Percentiles rank a stretch among this genome's conserved stretches.
These are phyloP conservation scores for Aegilops umbellulata DNA, from an alignment of 176 grass and related monocot genomes.

Conservation along the genomic window DNA sequence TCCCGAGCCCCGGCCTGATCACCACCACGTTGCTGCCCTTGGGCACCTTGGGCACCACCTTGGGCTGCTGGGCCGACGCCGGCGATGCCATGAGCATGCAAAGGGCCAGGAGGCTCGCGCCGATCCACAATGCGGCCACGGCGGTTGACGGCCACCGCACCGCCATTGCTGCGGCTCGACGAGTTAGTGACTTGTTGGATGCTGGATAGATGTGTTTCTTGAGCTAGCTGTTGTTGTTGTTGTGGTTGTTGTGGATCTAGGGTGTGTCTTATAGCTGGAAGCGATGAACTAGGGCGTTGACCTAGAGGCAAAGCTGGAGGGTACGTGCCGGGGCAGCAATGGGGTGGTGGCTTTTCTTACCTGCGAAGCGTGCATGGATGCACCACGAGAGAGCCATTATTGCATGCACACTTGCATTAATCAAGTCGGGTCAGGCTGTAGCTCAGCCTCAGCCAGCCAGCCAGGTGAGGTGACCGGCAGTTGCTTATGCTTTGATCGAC, in stretches of 20 bases:
- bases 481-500: no score
- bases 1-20: background rate
- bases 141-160: slow-evolving; percentile 8
- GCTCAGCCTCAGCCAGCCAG: no score
- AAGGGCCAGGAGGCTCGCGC: background rate
- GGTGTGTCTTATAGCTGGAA: background rate
- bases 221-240: background rate
- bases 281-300: background rate
- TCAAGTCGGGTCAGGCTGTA: background rate
- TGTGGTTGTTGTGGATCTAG: background rate
- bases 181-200: background rate
- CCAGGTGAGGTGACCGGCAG: no score
- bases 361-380: background rate
- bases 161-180: slow-evolving; percentile 6
- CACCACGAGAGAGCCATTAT: background rate
- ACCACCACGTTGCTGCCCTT: background rate
- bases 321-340: slow-evolving; percentile 30
- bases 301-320: background rate
- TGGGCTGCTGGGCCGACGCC: background rate
- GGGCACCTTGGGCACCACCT: background rate
- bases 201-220: background rate
- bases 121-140: background rate
- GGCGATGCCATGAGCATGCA: background rate
- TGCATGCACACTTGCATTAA: background rate
- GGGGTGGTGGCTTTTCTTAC: background rate